Evolutionary conservation across 192 early-diverging fungal species (phyloP), one percentile per base, ranked within the genome.

Genomic region (Gryganskiella cystojenkinii): DNA sequence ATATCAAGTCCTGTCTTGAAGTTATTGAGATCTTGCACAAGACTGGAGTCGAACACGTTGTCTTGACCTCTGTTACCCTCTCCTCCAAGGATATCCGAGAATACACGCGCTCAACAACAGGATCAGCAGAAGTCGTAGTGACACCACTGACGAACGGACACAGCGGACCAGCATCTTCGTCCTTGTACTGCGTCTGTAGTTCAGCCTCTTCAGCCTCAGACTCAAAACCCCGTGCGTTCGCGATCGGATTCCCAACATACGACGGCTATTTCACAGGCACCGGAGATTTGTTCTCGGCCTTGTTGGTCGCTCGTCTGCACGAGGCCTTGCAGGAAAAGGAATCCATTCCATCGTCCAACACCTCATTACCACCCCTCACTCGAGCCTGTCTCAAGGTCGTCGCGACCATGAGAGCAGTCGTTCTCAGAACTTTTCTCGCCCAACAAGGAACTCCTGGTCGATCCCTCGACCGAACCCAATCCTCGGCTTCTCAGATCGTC

Each of bases 241-340:
- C 74, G 7, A 94, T 98, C 54, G 63, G 83, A 7, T 95, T 96
- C 62, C 92, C 93, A 9, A 87, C 88, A 11, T 89, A 93, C 31
- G 62, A 81, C 2, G 94, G 89, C 1, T 89, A 88, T 56, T 98
- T 96, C 72, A 95, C 94, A 2, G 96, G 96, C n/a, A 93, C 96
- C 0, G 96, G 96, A 50, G 96, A 98, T 67, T 60, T 98, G 19
- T 95, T 95, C 62, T 85, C 94, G 2, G 92, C 94, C 0, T 61
- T 97, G 20, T 58, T 92, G 11, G 68, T 92, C 28, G 95, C 93
- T 9, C 67, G 89, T 49, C 64, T 91, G 30, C 82, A 86, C 2
- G 81, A 85, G 28, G 66, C 82, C 22, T 57, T 81, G 3, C 35
- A 61, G 9, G 22, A 60, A 25, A 34, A 22, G 19, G 35, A 35